Evolutionary conservation across 192 early-diverging fungal species (phyloP).

Genomic region (Coemansia sp.): DNA sequence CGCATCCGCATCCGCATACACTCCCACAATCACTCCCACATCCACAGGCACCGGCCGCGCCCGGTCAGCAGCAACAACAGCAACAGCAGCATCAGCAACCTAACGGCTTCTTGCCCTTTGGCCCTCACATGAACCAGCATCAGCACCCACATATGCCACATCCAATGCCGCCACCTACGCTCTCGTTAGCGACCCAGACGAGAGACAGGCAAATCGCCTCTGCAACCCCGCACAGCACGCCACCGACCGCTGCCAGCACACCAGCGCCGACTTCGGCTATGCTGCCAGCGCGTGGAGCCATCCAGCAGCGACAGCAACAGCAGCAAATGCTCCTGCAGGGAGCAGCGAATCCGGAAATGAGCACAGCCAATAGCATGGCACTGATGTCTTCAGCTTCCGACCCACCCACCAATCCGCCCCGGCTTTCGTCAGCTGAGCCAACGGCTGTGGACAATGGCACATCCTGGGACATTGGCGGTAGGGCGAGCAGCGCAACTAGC

Average conservation of each 20-base stretch:
- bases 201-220: not conserved
- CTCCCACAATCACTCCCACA: not conserved
- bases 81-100: conserved; percentile 9
- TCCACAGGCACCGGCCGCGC: not conserved
- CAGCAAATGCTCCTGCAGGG: conserved; percentile 4
- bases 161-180: not conserved
- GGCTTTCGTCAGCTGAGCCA: not conserved
- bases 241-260: conserved; percentile 20
- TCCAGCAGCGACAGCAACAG: conserved; percentile 5
- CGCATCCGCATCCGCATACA: conserved; percentile 1
- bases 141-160: conserved; percentile 7
- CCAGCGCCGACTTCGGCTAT: conserved; percentile 20
- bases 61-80: conserved; percentile 5
- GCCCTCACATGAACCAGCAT: conserved; percentile 29
- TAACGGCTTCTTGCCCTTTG: conserved; percentile 8
- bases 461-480: not conserved
- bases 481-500: conserved; percentile 5
- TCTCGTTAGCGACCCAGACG: not conserved
- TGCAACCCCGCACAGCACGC: conserved; percentile 11
- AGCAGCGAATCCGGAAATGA: conserved; percentile 1
- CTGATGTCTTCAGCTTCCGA: not conserved
- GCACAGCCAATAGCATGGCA: conserved; percentile 9
- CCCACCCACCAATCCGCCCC: not conserved
- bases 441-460: conserved; percentile 2
- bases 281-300: not conserved